Base-by-base conservation (phyloP, 208 protist species). In the Leishmania aethiopica region DNA sequence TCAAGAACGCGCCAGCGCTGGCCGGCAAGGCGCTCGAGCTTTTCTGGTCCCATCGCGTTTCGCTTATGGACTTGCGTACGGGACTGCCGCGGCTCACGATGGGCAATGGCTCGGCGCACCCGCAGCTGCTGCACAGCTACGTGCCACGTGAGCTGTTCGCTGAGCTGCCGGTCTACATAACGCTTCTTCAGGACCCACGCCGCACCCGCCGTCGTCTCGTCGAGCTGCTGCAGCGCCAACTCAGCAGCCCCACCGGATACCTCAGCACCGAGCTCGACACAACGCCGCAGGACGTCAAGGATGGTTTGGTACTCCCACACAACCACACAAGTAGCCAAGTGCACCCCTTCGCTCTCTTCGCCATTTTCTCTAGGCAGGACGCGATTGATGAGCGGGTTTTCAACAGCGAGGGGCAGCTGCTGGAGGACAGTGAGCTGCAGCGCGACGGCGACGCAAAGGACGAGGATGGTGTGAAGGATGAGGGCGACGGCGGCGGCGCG, bases 1-100 rank as follows among this genome's bases (percentile, higher is more conserved):
- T 95, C 19, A 97, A 97, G 85, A 95, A 94, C 82, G 83, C 83
- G 55, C 94, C 94, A 17, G 94, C 90, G 45, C 86, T 97, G 77
- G 60, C 90, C 7, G 94, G 92, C 49, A 94, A 91, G 77, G 88
- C 89, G 7, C 66, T 97, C 35, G 88, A 95, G 79, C 80, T 90
- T 1, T 95, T 97, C 79, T 94, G 89, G 90, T 86, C 88, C 1
- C 88, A 89, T 70, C 87, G 89, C 17, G 85, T 90, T 7, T 75
- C 90, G 13, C 81, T 86, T 10, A 88, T 94, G 84, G 87, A 93
- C 75, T 79, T 96, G 82, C 85, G 82, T n/a, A 82, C 78, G 78
- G 84, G 76, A 53, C 78, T 79, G 79, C 83, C 87, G 35, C 87
- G 85, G 71, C 78, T 91, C 42, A 87, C 89, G 83, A 90, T 88